These are phyloP conservation scores for Trametes versicolor DNA, from an alignment of 1,284 basidiomycete species.

Conservation along the genomic window DNA sequence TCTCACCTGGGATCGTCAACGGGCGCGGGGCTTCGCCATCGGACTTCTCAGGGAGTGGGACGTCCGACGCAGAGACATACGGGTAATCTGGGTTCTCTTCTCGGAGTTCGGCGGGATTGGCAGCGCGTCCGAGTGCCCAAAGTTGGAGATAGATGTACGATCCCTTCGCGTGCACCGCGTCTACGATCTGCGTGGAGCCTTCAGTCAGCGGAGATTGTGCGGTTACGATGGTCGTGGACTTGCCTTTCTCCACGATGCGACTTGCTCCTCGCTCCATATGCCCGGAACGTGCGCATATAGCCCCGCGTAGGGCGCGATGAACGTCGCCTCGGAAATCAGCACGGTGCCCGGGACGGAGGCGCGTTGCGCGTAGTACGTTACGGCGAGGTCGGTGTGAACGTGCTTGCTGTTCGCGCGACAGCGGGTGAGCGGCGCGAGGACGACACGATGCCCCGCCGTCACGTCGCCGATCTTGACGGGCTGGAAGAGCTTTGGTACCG, in stretches of 20 bases:
- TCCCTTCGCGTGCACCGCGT: conserved; percentile 43
- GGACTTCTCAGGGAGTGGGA: conserved; percentile 41
- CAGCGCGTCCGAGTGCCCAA: conserved; percentile 57
- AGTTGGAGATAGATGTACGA: conserved; percentile 58
- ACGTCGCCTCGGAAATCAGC: conserved; percentile 59
- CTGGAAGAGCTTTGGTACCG: conserved; percentile 50
- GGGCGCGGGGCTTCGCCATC: conserved; percentile 45
- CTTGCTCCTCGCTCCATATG: conserved; percentile 56
- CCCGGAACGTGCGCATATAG: conserved; percentile 50
- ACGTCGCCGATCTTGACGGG: conserved; percentile 54
- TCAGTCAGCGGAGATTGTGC: neutral
- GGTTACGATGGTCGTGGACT: conserved; percentile 2
- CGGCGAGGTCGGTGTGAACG: conserved; percentile 46
- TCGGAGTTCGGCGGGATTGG: conserved; percentile 43
- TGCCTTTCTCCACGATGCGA: conserved; percentile 58
- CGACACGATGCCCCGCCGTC: conserved; percentile 55
- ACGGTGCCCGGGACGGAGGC: conserved; percentile 55
- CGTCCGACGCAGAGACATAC: conserved; percentile 52
- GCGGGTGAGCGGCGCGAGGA: conserved; percentile 59
- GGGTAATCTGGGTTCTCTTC: conserved; percentile 42
- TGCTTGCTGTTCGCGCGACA: conserved; percentile 45
- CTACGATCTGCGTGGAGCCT: conserved; percentile 1
- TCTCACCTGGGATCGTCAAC: conserved; percentile 44
- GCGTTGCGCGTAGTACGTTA: conserved; percentile 60
- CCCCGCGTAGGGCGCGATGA: conserved; percentile 52